phyloP scores from a whole-genome alignment of 495 filamentous ascomycete genomes.

The Neurospora sp. region DNA sequence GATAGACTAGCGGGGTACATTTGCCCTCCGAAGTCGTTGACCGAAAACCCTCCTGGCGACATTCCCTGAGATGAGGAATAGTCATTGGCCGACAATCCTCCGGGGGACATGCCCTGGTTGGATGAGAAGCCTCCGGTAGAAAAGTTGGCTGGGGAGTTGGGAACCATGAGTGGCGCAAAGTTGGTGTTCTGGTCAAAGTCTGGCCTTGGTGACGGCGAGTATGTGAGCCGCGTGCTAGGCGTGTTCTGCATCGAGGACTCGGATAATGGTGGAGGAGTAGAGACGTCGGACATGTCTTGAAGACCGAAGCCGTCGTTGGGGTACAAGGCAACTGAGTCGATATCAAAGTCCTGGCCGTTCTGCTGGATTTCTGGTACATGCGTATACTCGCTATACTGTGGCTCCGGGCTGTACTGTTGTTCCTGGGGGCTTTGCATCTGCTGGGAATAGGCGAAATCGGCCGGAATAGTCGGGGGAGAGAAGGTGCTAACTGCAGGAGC shows the following conservation, averaged over 20 bases:
- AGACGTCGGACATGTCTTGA: constrained; percentile 20
- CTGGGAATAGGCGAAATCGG: constrained; percentile 8
- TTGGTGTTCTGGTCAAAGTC: constrained; percentile 6
- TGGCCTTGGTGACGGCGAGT: constrained; percentile 29
- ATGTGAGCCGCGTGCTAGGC: constrained; percentile 30
- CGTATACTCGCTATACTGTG: constrained; percentile 2
- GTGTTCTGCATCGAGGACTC: constrained; percentile 32
- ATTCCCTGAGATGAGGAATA: not conserved
- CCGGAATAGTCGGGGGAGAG: not conserved
- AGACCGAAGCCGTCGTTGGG: not conserved
- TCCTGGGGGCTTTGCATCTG: constrained; percentile 17
- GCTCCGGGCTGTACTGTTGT: constrained; percentile 11
- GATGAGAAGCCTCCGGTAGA: constrained; percentile 4
- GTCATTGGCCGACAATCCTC: not conserved
- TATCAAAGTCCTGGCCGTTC: constrained; percentile 8
- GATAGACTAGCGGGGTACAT: not conserved
- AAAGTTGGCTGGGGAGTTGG: not conserved
- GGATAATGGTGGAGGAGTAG: constrained; percentile 32
- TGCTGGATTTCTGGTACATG: constrained; percentile 11
- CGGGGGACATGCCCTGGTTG: constrained; percentile 13
- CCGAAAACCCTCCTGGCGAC: not conserved
- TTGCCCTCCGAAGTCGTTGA: not conserved
- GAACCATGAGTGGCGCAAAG: not conserved
- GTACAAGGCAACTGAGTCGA: not conserved
- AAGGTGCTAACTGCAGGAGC: constrained; percentile 3